Base-by-base conservation (phyloP, 1,284 basidiomycete genomes). In the Moniliophthora roreri region DNA sequence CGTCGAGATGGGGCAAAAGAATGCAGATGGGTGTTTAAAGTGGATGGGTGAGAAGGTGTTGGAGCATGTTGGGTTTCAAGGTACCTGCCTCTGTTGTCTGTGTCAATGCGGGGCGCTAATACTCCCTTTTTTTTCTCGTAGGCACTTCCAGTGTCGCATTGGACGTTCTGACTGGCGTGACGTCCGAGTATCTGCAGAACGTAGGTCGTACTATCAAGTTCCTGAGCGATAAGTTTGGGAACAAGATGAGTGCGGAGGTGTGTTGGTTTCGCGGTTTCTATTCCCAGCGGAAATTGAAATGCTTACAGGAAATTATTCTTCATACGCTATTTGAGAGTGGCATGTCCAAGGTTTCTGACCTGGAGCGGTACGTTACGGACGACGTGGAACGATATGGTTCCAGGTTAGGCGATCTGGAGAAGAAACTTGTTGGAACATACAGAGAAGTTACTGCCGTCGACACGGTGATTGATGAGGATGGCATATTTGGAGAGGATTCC, bases 291-390 rank as follows among this genome's bases (percentile, higher is more conserved):
- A 15, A 37, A 35, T 40, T 36, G 23, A 40, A 42, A 20, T 21
- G 23, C 36, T 0, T 42, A 28, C 56, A 95, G 90, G 93, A 97
- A 82, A 93, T 98, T 47, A 84, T 97, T 32, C 76, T 95, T 3
- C 93, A 96, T 67, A 89, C 91, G 0, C 74, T 98, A 11, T 91
- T 93, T 58, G 91, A 96, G 69, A 91, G 89, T 56, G 93, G 93
- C 1, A 84, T 84, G 9, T 81, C 90, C 0, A 80, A 85, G 51
- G 75, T 94, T 11, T 78, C 82, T 52, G 85, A 90, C 57, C 79
- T 98, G 0, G 91, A 96, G 63, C 78, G 85, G 18, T 95, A 98
- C 68, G 84, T 98, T 65, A 82, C 83, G 48, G 93, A 98, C 63
- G 95, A 98, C 60, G 82, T 98, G 41, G 77, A 93, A 62, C 80